Evolutionary conservation across 2,329 filamentous ascomycete genomes (phyloP), one percentile per base, ranked within the genome.

Genomic region (Aspergillus versicolor): DNA sequence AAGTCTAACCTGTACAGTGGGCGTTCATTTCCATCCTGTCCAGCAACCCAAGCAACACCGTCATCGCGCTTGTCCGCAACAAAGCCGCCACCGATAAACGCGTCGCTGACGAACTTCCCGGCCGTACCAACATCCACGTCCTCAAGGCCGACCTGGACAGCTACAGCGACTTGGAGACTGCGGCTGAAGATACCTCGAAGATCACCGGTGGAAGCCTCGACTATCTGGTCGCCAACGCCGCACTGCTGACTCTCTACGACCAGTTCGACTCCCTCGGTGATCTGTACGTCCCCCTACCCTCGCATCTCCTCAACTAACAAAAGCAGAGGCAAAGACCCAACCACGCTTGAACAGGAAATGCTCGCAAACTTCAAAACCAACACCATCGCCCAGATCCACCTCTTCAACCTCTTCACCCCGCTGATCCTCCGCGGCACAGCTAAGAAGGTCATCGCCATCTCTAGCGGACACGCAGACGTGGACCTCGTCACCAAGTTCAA

Each of bases 371-470:
- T 49, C 46, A 38, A 40, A 40, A 38, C 19, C 27, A 48, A 48
- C 32, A 22, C 19, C n/a, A 32, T 48, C 17, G 45, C n/a, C 17
- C 27, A 48, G 9, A 38, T 48, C 45, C 45, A 48, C 11, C 45
- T 48, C 32, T 48, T 86, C 54, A 76, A 84, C 59, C 73, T 84
- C 0, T 78, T 82, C 67, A 81, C 82, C 61, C 62, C 79, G 1
- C 84, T 83, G 64, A 70, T 88, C 32, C 69, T 75, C 1, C 79
- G 81, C 45, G 79, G 84, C 4, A 63, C 68, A 1, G 64, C 59
- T 12, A 86, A 86, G 67, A 86, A 86, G 64, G 73, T 84, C n/a
- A 75, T 83, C 24, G 63, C 75, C 21, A 76, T 87, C 5, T 77
- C 79, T 6, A 78, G 67, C 0, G 83, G 81, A 21, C 56, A 77